Evolutionary conservation across 257 asterid species (phyloP).

Genomic region (Eustoma russellianum): DNA sequence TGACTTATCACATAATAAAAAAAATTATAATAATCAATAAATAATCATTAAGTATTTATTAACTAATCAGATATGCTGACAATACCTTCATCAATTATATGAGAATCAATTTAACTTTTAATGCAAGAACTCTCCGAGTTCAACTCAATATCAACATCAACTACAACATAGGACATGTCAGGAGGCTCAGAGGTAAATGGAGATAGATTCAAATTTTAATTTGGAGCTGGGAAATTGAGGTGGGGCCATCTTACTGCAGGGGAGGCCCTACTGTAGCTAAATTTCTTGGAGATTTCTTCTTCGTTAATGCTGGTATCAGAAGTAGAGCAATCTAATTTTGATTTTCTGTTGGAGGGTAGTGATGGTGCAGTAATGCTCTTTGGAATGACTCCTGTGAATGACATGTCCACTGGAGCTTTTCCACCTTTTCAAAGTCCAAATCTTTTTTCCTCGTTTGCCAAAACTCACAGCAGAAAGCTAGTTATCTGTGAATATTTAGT

Average conservation of each 20-base stretch:
- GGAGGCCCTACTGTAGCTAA: conserved; percentile 76
- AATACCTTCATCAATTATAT: conserved; percentile 13
- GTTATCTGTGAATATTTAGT: no score
- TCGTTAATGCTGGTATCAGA: conserved; percentile 29
- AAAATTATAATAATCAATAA: no score
- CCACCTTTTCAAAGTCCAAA: not conserved
- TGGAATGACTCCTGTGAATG: conserved; percentile 36
- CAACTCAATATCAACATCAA: conserved; percentile 11
- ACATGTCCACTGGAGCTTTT: conserved; percentile 24
- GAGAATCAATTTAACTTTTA: conserved; percentile 18
- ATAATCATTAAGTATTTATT: no score
- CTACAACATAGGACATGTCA: conserved; percentile 6
- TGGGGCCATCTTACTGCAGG: conserved; percentile 96
- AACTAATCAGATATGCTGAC: no score
- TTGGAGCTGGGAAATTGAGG: conserved; percentile 46
- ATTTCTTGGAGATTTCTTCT: conserved; percentile 40
- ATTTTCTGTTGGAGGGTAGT: conserved; percentile 24
- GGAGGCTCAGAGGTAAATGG: conserved; percentile 14
- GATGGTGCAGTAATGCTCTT: conserved; percentile 39
- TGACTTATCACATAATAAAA: no score
- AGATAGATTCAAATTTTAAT: conserved; percentile 11
- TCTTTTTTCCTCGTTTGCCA: not conserved
- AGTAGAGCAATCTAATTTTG: conserved; percentile 47
- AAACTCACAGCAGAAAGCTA: no score
- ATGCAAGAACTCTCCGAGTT: conserved; percentile 8